Evolutionary conservation across 306 rosid species (phyloP), one percentile per base, ranked within the genome.

Genomic region (Medicago truncatula): DNA sequence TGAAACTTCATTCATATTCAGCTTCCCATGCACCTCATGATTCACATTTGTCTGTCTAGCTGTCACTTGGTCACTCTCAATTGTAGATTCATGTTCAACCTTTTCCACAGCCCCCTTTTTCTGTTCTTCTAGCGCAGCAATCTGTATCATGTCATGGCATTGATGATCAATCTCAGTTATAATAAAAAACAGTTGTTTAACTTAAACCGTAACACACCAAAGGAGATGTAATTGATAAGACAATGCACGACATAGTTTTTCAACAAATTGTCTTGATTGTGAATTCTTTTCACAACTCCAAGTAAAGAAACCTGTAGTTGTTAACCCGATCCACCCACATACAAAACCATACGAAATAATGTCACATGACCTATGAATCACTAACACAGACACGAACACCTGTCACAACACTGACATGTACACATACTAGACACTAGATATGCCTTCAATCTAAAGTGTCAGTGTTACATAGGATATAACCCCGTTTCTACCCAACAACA

Each of bases 121-220:
- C 82, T 89, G 92, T 43, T 90, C 97, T 80, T 95, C 96, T 14
- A 96, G 83, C 56, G 81, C 91, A 47, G 88, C 91, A 85, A 96
- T 86, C 99, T 96, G 83, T 85, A 87, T 47, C 50, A 73, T 25
- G 11, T 47, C 50, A 73, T 25, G 11, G 60, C 68, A 81, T 40
- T 71, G 59, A 34, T 66, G 49, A 40, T n/a, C 60, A 75, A 78
- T 8, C 34, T 78, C 11, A 31, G 20, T 75, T 75, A 70, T 10
- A 73, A 36, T 31, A 47, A 44, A 67, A 70, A 41, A 12, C n/a
- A 49, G 28, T 20, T 16, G 43, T 17, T 53, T 12, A 14, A 78
- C 31, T 17, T 61, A 21, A 71, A 61, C 6, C 15, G 5, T 13
- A 5, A 66, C 3, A 16, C 62, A 75, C 14, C 28, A 49, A 38